A percentile compares a stretch with the other conserved stretches of the same genome.
phyloP scores from a whole-genome alignment of 306 rosid species.

The Hylodesmum podocarpum region DNA sequence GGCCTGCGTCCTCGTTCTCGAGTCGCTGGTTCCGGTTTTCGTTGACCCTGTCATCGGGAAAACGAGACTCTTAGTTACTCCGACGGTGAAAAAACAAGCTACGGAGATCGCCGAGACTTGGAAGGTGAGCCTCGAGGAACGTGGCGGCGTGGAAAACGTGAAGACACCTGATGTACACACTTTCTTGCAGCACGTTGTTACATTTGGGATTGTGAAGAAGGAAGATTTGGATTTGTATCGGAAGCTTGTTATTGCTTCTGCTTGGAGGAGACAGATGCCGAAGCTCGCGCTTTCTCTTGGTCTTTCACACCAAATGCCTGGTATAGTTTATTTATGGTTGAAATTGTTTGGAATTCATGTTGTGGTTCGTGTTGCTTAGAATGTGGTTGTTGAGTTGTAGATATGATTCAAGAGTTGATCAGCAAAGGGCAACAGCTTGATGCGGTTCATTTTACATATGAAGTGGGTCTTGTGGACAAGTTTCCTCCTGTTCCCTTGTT shows the following conservation, averaged over 20 bases:
- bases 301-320: slow-evolving; percentile 87
- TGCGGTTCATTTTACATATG: slow-evolving; percentile 95
- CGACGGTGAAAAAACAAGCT: slow-evolving; percentile 67
- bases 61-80: slow-evolving; percentile 83
- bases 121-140: slow-evolving; percentile 87
- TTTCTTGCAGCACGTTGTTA: slow-evolving; percentile 91
- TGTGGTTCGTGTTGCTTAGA: background rate
- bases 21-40: slow-evolving; percentile 76
- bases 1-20: slow-evolving; percentile 93
- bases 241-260: slow-evolving; percentile 89
- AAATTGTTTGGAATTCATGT: background rate
- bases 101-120: slow-evolving; percentile 81
- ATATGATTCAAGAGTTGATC: slow-evolving; percentile 91
- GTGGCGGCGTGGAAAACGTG: slow-evolving; percentile 89
- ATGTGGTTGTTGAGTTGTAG: slow-evolving; percentile 39
- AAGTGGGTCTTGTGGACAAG: slow-evolving; percentile 82
- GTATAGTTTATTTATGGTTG: slow-evolving; percentile 34
- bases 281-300: slow-evolving; percentile 96
- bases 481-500: slow-evolving; percentile 91
- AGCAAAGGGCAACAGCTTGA: slow-evolving; percentile 99
- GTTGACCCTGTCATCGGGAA: slow-evolving; percentile 86
- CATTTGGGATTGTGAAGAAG: slow-evolving; percentile 85
- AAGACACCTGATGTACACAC: slow-evolving; percentile 96
- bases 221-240: slow-evolving; percentile 71
- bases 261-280: slow-evolving; percentile 99